Conservation (phyloP, 305 asterid species). For the Salvia sclarea region DNA sequence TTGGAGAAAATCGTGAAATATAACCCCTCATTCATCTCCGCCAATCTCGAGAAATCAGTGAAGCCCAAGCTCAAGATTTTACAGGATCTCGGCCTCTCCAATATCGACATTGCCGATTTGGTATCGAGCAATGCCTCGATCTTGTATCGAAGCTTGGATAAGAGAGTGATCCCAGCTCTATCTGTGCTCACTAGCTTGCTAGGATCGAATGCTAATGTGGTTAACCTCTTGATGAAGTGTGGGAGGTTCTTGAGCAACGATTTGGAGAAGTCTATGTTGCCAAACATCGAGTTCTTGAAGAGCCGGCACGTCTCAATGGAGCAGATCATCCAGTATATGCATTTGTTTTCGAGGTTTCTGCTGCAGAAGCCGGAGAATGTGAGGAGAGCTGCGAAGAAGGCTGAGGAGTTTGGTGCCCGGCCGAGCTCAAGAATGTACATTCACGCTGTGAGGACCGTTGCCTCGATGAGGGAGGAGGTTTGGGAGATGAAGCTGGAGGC, state of each 20-base stretch:
- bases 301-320: conserved; percentile 30
- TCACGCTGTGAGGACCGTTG: conserved; percentile 32
- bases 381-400: conserved; percentile 32
- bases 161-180: conserved; percentile 26
- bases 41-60: conserved; percentile 30
- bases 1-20: conserved; percentile 36
- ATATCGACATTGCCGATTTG: conserved; percentile 32
- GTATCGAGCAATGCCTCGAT: conserved; percentile 29
- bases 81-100: conserved; percentile 39
- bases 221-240: conserved; percentile 25
- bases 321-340: conserved; percentile 23
- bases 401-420: conserved; percentile 36
- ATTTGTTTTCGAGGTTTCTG: conserved; percentile 32
- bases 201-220: conserved; percentile 40
- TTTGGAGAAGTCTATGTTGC: conserved; percentile 39
- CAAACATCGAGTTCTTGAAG: conserved; percentile 41
- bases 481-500: conserved; percentile 42
- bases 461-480: conserved; percentile 27
- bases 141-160: conserved; percentile 26
- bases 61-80: conserved; percentile 43
- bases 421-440: conserved; percentile 36
- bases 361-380: conserved; percentile 30
- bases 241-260: conserved; percentile 32
- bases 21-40: conserved; percentile 19
- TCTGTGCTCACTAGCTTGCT: conserved; percentile 32